These are phyloP conservation scores for Colletotrichum tropicale DNA, from an alignment of 2,329 filamentous ascomycete species.

Conservation along the genomic window DNA sequence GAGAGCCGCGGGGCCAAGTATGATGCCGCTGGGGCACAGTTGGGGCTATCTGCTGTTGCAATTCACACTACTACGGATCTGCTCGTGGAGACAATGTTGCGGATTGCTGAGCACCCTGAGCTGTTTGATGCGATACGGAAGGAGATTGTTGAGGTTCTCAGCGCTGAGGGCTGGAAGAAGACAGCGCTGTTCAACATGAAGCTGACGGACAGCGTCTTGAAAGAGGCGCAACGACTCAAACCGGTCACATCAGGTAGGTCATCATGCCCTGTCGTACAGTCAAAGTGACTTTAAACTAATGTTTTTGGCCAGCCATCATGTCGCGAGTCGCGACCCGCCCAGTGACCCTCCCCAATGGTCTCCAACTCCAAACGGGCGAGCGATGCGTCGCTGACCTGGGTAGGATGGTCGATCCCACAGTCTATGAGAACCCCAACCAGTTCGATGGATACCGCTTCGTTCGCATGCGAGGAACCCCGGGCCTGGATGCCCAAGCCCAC, in stretches of 20 bases:
- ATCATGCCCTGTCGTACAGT: fast-evolving
- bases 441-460: constrained; percentile 7
- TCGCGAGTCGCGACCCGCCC: neutral
- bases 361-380: constrained; percentile 3
- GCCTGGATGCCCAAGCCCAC: constrained; percentile 26
- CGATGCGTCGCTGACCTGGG: neutral
- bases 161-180: constrained; percentile 32
- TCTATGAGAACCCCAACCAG: neutral
- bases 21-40: constrained; percentile 69
- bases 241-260: neutral
- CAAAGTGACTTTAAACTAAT: neutral
- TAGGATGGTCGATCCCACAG: neutral
- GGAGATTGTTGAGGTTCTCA: constrained; percentile 37
- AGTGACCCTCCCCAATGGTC: constrained; percentile 1
- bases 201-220: constrained; percentile 45
- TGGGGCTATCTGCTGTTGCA: constrained; percentile 72
- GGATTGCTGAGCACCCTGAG: constrained; percentile 42
- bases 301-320: neutral
- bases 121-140: constrained; percentile 42
- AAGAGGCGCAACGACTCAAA: constrained; percentile 37
- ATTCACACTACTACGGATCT: constrained; percentile 47
- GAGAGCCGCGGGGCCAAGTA: constrained; percentile 61
- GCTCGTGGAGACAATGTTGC: constrained; percentile 39
- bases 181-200: constrained; percentile 40
- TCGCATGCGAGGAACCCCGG: neutral